Percentiles rank a stretch among this genome's conserved stretches.
Evolutionary conservation across 257 asterid genomes (phyloP).

Genomic region (Mentha longifolia): DNA sequence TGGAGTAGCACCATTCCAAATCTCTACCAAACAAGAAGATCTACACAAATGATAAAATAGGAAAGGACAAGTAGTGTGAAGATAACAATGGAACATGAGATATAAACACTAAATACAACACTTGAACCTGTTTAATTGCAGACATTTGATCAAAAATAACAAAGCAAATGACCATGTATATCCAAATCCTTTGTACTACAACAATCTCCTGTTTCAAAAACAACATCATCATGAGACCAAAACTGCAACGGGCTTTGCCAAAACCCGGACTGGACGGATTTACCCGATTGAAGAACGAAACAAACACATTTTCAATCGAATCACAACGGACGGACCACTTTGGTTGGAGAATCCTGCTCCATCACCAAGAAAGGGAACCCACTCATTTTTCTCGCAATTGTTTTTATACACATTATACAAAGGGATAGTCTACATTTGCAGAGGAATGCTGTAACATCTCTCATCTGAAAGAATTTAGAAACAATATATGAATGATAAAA

Average conservation of each 20-base stretch:
- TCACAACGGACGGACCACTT: slow-evolving; percentile 30
- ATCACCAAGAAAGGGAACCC: not conserved
- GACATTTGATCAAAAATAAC: not conserved
- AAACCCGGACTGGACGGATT: not conserved
- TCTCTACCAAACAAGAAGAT: too few species aligned
- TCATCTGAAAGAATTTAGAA: slow-evolving; percentile 39
- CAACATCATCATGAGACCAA: slow-evolving; percentile 49
- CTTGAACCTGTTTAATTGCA: too few species aligned
- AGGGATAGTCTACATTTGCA: slow-evolving; percentile 27
- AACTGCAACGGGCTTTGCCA: slow-evolving; percentile 55
- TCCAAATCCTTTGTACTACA: slow-evolving; percentile 16
- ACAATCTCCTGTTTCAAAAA: slow-evolving; percentile 31
- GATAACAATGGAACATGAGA: too few species aligned
- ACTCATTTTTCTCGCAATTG: slow-evolving; percentile 27
- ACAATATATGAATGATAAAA: slow-evolving; percentile 32
- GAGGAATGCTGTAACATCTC: slow-evolving; percentile 40
- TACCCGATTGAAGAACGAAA: slow-evolving; percentile 32
- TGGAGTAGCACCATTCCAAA: too few species aligned
- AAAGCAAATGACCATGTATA: slow-evolving; percentile 26
- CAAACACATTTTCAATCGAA: slow-evolving; percentile 35
- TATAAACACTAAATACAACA: too few species aligned
- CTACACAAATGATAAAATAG: too few species aligned
- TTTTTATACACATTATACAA: slow-evolving; percentile 51
- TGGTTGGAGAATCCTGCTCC: slow-evolving; percentile 23
- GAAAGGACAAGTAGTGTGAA: too few species aligned